phyloP scores from a whole-genome alignment of 768 basidiomycete species.

The Coprinopsis strossmayeri region DNA sequence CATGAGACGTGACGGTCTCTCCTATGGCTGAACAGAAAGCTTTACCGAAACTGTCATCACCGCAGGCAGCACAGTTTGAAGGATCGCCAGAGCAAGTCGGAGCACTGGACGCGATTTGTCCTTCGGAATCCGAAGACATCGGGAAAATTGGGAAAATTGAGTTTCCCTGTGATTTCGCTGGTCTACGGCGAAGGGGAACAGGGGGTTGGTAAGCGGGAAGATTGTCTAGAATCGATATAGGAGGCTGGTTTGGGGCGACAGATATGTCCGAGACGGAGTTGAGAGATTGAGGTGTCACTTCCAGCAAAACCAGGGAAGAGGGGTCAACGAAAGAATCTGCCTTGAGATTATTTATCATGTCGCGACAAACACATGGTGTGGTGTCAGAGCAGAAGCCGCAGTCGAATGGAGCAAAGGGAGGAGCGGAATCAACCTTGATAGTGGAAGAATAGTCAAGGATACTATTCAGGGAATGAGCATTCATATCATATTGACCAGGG shows the following conservation, averaged over 20 bases:
- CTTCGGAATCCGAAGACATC: constrained; percentile 15
- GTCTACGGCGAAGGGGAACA: constrained; percentile 67
- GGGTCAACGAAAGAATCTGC: neutral
- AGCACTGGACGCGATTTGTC: constrained; percentile 13
- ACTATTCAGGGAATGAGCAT: constrained; percentile 20
- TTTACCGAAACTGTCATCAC: constrained; percentile 79
- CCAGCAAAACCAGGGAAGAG: neutral
- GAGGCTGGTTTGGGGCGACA: too few species aligned
- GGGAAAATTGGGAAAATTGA: constrained; percentile 49
- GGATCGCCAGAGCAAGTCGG: constrained; percentile 79
- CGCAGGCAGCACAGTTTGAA: constrained; percentile 78
- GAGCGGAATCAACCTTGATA: constrained; percentile 19
- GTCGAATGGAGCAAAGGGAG: constrained; percentile 40
- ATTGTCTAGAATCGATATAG: constrained; percentile 65
- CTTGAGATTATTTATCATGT: constrained; percentile 38
- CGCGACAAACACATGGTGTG: constrained; percentile 72
- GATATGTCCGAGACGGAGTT: constrained; percentile 16
- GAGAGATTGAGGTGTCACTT: neutral
- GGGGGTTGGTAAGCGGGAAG: constrained; percentile 77
- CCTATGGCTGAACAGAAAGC: constrained; percentile 80
- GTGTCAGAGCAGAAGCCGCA: constrained; percentile 75
- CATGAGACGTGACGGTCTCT: constrained; percentile 46
- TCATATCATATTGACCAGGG: constrained; percentile 23
- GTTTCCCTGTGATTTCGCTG: constrained; percentile 29
- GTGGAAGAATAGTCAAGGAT: constrained; percentile 25